phyloP scores from a whole-genome alignment of 2,329 filamentous ascomycete species.

The Claviceps sp. region DNA sequence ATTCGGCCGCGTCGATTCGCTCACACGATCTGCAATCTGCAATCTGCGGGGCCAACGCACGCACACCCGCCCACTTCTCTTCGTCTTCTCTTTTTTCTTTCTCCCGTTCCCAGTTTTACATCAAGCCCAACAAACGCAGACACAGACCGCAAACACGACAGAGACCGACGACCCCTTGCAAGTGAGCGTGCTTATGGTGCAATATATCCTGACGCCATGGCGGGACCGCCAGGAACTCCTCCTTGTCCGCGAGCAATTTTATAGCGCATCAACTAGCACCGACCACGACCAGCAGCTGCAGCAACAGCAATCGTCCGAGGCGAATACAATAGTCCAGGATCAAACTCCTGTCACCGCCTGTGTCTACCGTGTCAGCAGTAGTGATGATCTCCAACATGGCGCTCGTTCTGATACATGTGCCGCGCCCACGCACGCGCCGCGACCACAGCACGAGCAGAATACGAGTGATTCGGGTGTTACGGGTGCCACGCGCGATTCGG shows the following conservation, averaged over 20 bases:
- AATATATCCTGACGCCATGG: slow-evolving; percentile 65
- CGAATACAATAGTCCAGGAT: background rate
- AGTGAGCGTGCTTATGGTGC: slow-evolving; percentile 36
- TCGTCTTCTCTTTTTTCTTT: background rate
- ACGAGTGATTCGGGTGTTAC: background rate
- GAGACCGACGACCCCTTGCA: background rate
- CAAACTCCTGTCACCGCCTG: background rate
- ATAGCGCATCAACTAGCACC: slow-evolving; percentile 19
- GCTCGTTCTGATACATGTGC: background rate
- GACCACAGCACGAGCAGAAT: background rate
- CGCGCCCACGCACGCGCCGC: background rate
- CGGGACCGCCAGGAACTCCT: slow-evolving; percentile 53
- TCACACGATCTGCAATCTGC: background rate
- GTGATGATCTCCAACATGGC: background rate
- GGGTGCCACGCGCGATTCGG: background rate
- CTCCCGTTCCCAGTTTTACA: background rate
- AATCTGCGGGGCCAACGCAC: background rate
- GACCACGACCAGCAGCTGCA: slow-evolving; percentile 6
- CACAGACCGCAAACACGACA: background rate
- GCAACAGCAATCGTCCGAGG: background rate
- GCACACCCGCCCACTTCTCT: background rate
- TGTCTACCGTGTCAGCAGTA: background rate
- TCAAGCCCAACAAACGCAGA: background rate
- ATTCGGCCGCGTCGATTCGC: background rate
- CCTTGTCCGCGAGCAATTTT: slow-evolving; percentile 51